Percentiles rank a stretch among this genome's conserved stretches.
Evolutionary conservation across 129 eudicot species (phyloP).

Genomic region (Escallonia herrerae): DNA sequence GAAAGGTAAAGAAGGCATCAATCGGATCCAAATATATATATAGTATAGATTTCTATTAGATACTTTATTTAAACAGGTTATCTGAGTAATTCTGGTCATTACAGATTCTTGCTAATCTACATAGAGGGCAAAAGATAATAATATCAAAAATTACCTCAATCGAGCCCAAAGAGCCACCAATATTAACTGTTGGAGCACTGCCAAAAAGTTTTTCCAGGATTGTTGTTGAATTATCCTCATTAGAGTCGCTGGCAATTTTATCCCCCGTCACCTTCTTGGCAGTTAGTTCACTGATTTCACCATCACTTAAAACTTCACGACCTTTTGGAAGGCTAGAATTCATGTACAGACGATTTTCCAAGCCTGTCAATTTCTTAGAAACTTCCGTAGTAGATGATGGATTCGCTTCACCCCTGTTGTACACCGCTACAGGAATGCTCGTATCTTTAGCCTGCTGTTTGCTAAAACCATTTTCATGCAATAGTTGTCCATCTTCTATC

Average conservation of each 20-base stretch:
- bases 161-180: conserved; percentile 26
- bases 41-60: too few relatives aligned
- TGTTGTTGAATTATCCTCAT: conserved; percentile 50
- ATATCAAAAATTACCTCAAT: conserved; percentile 47
- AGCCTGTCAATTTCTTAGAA: conserved; percentile 20
- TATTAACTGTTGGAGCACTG: conserved; percentile 29
- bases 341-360: conserved; percentile 20
- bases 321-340: conserved; percentile 33
- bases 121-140: not conserved
- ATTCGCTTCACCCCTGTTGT: conserved; percentile 17
- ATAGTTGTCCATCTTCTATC: conserved; percentile 17
- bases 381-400: conserved; percentile 16
- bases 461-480: conserved; percentile 22
- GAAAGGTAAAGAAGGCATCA: too few relatives aligned
- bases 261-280: conserved; percentile 29
- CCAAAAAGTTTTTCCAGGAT: conserved; percentile 73
- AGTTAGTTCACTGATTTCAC: conserved; percentile 33
- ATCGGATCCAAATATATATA: too few relatives aligned
- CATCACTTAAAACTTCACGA: conserved; percentile 27
- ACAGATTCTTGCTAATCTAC: too few relatives aligned
- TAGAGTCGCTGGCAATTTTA: conserved; percentile 33
- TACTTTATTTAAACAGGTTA: too few relatives aligned
- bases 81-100: too few relatives aligned
- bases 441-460: conserved; percentile 21
- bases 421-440: conserved; percentile 7